phyloP scores from a whole-genome alignment of 305 asterid genomes.

The Plantago coronopus region DNA sequence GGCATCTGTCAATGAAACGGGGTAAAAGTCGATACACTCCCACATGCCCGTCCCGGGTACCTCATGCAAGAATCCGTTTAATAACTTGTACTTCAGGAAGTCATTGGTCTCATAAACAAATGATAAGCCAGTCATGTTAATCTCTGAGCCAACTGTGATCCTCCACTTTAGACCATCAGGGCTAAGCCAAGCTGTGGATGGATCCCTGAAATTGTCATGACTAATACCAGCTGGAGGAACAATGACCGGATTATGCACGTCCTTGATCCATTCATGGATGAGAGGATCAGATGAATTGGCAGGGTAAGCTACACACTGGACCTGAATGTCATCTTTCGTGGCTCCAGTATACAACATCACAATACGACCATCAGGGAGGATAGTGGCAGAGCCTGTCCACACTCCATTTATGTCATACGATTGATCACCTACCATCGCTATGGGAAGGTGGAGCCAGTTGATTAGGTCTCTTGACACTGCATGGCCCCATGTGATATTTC shows the following conservation, averaged over 20 bases:
- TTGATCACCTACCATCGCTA: conserved; percentile 61
- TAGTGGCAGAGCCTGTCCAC: conserved; percentile 89
- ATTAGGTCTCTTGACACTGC: conserved; percentile 71
- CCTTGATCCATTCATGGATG: conserved; percentile 67
- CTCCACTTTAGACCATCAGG: conserved; percentile 58
- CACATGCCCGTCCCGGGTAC: conserved; percentile 57
- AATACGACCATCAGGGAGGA: conserved; percentile 63
- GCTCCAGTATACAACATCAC: conserved; percentile 72
- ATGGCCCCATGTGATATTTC: conserved; percentile 85
- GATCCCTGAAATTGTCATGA: conserved; percentile 60
- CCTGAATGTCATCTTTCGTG: conserved; percentile 56
- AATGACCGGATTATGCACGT: conserved; percentile 56
- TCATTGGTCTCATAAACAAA: conserved; percentile 67
- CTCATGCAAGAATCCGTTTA: conserved; percentile 42
- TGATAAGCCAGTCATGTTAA: conserved; percentile 55
- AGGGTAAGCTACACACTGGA: conserved; percentile 74
- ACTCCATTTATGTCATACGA: conserved; percentile 74
- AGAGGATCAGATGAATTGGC: conserved; percentile 71
- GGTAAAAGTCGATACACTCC: conserved; percentile 59
- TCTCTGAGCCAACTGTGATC: conserved; percentile 61
- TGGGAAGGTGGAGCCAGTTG: conserved; percentile 76
- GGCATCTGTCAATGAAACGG: conserved; percentile 40
- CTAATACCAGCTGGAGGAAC: conserved; percentile 77
- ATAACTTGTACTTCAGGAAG: conserved; percentile 39
- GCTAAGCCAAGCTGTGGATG: conserved; percentile 77